phyloP scores from a whole-genome alignment of 31 red algal species.

The Odonthalia washingtoniensis region DNA sequence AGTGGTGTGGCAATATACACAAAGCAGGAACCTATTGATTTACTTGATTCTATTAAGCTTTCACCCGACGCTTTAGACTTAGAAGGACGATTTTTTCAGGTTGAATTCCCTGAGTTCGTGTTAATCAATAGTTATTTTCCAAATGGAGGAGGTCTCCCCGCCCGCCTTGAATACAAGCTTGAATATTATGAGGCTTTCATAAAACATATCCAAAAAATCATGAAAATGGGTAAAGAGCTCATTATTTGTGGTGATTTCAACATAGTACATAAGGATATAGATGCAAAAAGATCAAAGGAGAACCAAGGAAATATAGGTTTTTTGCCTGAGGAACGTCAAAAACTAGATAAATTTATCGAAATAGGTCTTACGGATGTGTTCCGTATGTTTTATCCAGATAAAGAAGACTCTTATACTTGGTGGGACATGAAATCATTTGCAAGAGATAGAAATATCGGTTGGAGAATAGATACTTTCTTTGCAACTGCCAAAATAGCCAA shows the following conservation, averaged over 20 bases:
- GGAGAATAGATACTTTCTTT: constrained; percentile 57
- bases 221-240: constrained; percentile 33
- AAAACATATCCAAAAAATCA: constrained; percentile 48
- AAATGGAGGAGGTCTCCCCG: constrained; percentile 33
- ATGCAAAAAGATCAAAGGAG: constrained; percentile 40
- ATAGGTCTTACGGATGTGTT: constrained; percentile 54
- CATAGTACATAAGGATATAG: constrained; percentile 36
- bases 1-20: no score
- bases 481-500: constrained; percentile 47
- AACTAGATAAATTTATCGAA: constrained; percentile 58
- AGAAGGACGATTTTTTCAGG: constrained; percentile 48
- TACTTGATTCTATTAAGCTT: constrained; percentile 13
- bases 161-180: constrained; percentile 19
- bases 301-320: constrained; percentile 30
- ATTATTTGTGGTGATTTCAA: constrained; percentile 58
- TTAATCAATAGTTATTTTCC: constrained; percentile 45
- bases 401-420: constrained; percentile 44
- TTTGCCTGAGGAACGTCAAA: constrained; percentile 30
- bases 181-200: constrained; percentile 48
- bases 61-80: constrained; percentile 27
- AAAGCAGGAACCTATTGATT: no score
- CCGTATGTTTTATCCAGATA: constrained; percentile 8
- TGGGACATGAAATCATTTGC: constrained; percentile 50
- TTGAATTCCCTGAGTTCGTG: constrained; percentile 40
- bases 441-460: constrained; percentile 44